These are phyloP conservation scores for Collybia sp. DNA, from an alignment of 768 basidiomycete species.

Conservation along the genomic window DNA sequence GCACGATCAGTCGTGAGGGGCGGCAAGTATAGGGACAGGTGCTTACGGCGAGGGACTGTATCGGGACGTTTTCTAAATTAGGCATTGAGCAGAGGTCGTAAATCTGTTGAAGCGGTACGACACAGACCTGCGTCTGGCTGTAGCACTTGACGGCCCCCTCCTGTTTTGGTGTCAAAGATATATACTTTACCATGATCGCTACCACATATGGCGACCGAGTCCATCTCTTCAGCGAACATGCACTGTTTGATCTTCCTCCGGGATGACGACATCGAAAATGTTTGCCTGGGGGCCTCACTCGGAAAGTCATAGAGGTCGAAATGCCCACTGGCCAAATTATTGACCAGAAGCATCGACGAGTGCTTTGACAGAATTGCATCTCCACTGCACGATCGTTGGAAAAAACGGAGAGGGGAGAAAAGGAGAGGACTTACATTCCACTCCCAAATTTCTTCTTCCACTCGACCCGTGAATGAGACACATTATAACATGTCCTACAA, in stretches of 20 bases:
- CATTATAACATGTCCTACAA: not conserved
- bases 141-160: not conserved
- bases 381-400: not conserved
- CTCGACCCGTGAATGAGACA: no score
- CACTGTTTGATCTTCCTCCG: conserved; percentile 4
- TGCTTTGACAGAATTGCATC: conserved; percentile 6
- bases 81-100: no score
- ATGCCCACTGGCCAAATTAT: conserved; percentile 3
- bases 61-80: no score
- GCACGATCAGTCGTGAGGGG: no score
- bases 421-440: conserved; percentile 5
- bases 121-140: conserved; percentile 1
- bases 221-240: conserved; percentile 5
- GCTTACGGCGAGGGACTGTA: no score
- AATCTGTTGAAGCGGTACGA: not conserved
- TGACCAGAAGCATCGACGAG: conserved; percentile 2
- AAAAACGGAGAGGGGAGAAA: not conserved
- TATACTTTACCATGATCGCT: conserved; percentile 4
- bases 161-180: not conserved
- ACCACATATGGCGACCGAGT: conserved; percentile 8
- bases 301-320: conserved; percentile 7
- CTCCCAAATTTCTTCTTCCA: conserved; percentile 7
- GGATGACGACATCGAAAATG: not conserved
- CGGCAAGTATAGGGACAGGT: no score
- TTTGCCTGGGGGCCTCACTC: not conserved